Base-by-base conservation (phyloP, 1,284 basidiomycete genomes). In the Cystobasidium sp. region DNA sequence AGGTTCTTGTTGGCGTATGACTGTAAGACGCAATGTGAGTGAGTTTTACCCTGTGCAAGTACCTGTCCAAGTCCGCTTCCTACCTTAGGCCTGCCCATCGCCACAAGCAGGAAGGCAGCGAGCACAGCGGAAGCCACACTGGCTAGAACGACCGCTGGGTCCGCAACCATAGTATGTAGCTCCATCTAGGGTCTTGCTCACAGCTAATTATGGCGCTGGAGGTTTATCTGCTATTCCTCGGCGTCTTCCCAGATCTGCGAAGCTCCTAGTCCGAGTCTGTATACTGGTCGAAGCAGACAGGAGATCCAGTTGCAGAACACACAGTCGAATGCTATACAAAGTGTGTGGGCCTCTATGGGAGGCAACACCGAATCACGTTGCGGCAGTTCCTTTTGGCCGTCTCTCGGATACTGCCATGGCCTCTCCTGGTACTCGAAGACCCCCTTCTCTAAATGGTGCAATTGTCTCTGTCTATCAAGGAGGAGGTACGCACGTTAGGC, bases 401-500 rank as follows among this genome's bases (percentile, higher is more conserved):
- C 31, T 31, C 31, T 31, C 31, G 31, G 31, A 31, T 31, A 31
- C 31, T 31, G 31, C 31, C 31, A 31, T 31, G 31, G 31, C 31
- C 31, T 2, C 31, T 31, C 31, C 31, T 31, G 31, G 31, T 31
- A 31, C 31, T 31, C 31, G 31, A 31, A 31, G 31, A 31, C 31
- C 31, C 31, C 2, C 31, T 7, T 8, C 58, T 14, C 47, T 71
- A 3, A 43, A 6, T 12, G 69, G 69, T 10, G 69, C 69, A 5
- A 71, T 71, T 24, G 69, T 71, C 6, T 71, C 69, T 6, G 51
- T 71, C 8, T 71, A 71, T 47, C 69, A 71, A 64, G 69, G 55
- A 39, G 68, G 68, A 47, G 51, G 52, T 56, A 20, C 43, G 66
- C 44, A 10, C n/a, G 43, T 9, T 64, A 6, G 12, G 1, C 22